Evolutionary conservation across 768 basidiomycete genomes (phyloP), one percentile per base, ranked within the genome.

Genomic region (Sutorius australiensis): DNA sequence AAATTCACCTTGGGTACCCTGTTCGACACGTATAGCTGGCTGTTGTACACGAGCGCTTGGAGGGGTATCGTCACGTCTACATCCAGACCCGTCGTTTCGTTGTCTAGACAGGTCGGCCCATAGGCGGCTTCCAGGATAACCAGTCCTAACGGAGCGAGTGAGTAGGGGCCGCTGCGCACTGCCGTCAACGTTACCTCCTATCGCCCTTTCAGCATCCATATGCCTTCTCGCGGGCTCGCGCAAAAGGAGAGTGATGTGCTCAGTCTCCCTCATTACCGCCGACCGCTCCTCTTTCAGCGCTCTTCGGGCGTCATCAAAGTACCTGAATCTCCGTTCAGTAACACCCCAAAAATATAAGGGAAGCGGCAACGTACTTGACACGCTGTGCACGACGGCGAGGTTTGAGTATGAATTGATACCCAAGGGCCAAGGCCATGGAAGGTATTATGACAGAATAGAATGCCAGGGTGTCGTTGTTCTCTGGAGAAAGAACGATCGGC

Each of bases 21-120:
- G 47, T 83, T 82, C 38, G 92, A 82, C 56, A 95, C 85, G 63
- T 83, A 80, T 46, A 97, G 64, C 64, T 91, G 89, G 36, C 87
- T 86, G 58, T 84, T 80, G 61, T 81, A 78, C 46, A 95, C 89
- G 19, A 94, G 75, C 17, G 88, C 84, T 72, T 94, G 92, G 46
- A 95, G 66, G 6, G 92, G 82, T 39, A 89, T 74, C 5, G 87
- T 91, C 37, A 95, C 91, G 66, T 94, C 86, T 42, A 90, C 73
- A 40, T 77, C 72, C 30, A 89, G 74, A 47, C 80, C 81, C 53
- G 79, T 73, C 9, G 75, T 73, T 49, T 75, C 80, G 47, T 75
- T 75, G 48, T 77, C 77, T 50, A 68, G 68, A 61, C 79, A 76
- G 27, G 75, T 70, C 42, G 81, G 76, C 16, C 87, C 87, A 68